These are phyloP conservation scores for Podaxis carcinomalis DNA, from an alignment of 768 basidiomycete genomes.

Conservation along the genomic window DNA sequence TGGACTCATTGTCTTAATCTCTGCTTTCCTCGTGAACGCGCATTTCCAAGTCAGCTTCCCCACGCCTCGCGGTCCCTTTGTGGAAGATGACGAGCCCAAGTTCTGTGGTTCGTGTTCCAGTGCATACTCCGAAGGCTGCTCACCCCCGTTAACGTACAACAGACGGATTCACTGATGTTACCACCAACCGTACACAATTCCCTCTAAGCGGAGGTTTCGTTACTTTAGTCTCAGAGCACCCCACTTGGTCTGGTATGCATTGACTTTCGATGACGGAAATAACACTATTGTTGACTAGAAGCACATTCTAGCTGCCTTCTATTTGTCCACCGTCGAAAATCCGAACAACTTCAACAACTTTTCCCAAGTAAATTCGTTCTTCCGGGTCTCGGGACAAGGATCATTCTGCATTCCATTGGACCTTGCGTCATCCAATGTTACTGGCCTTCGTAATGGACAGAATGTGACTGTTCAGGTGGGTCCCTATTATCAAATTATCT, in stretches of 20 bases:
- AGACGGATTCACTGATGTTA: constrained; percentile 60
- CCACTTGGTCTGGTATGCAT: constrained; percentile 45
- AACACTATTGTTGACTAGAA: constrained; percentile 10
- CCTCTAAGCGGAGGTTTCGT: constrained; percentile 62
- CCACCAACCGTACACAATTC: constrained; percentile 58
- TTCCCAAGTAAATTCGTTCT: constrained; percentile 32
- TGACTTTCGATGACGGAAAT: neutral
- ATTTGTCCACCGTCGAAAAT: constrained; percentile 53
- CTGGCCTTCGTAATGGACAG: constrained; percentile 50
- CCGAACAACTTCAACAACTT: constrained; percentile 65
- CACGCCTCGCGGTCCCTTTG: constrained; percentile 62
- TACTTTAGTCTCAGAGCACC: constrained; percentile 55
- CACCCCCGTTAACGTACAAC: neutral
- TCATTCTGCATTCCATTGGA: constrained; percentile 63
- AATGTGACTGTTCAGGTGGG: constrained; percentile 68
- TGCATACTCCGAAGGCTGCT: neutral
- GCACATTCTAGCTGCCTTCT: constrained; percentile 38
- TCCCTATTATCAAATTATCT: constrained; percentile 16
- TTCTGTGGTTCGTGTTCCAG: constrained; percentile 59
- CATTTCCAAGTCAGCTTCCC: constrained; percentile 80
- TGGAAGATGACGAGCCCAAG: constrained; percentile 45
- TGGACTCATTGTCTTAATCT: constrained; percentile 14
- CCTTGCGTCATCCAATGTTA: constrained; percentile 35
- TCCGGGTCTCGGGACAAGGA: constrained; percentile 48
- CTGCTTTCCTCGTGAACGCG: constrained; percentile 46